Conservation (phyloP, 768 basidiomycete species). For the Amanita pseudoporphyria region DNA sequence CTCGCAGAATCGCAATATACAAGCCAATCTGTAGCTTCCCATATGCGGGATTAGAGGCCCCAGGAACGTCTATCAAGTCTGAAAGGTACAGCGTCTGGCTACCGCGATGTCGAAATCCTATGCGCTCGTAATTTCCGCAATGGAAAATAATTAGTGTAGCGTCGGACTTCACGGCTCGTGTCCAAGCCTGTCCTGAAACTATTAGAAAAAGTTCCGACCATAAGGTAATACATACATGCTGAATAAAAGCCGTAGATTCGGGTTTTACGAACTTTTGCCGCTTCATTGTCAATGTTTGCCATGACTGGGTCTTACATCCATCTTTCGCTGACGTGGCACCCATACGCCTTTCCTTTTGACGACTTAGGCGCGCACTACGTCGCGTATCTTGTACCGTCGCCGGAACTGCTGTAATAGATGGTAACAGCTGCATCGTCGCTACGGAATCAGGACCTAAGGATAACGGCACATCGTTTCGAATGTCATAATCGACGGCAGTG, state of each 20-base stretch:
- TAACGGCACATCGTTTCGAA: background rate
- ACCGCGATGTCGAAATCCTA: too few relatives aligned
- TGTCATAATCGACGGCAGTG: background rate
- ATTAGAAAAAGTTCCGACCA: background rate
- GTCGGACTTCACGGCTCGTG: too few relatives aligned
- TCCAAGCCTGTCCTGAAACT: background rate
- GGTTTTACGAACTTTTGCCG: background rate
- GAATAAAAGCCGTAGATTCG: background rate
- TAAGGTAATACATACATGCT: background rate
- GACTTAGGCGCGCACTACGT: background rate
- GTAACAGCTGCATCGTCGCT: background rate
- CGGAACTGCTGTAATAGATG: background rate
- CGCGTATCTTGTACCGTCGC: background rate
- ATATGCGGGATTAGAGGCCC: background rate
- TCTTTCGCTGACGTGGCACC: too few relatives aligned
- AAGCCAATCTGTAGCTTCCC: too few relatives aligned
- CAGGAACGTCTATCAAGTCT: background rate
- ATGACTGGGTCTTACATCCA: too few relatives aligned
- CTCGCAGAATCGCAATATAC: too few relatives aligned
- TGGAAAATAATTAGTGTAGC: too few relatives aligned
- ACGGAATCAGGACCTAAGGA: background rate
- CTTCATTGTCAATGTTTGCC: too few relatives aligned
- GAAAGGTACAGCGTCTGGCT: too few relatives aligned
- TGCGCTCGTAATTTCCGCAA: too few relatives aligned
- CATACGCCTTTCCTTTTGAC: background rate